phyloP scores from a whole-genome alignment of 2,329 filamentous ascomycete species.

The Aspergillus chevalieri region DNA sequence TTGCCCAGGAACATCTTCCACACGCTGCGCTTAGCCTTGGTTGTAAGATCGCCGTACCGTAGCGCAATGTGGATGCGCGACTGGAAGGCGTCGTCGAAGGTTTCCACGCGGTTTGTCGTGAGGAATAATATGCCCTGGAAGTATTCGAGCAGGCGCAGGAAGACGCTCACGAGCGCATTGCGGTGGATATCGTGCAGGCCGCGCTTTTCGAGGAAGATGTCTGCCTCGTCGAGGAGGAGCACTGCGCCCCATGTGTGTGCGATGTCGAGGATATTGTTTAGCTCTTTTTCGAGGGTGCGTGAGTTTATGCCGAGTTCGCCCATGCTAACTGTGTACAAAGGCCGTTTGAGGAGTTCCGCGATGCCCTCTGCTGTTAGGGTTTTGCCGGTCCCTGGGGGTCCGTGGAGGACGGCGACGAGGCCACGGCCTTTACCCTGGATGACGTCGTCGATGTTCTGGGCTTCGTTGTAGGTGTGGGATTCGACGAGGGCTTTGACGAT shows the following conservation, averaged over 20 bases:
- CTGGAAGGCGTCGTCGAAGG: constrained; percentile 87
- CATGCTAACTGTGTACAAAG: constrained; percentile 75
- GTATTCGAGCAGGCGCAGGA: constrained; percentile 80
- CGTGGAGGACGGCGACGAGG: constrained; percentile 74
- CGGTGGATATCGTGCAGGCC: constrained; percentile 78
- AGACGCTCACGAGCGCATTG: constrained; percentile 80
- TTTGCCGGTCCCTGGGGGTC: constrained; percentile 81
- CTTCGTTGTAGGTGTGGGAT: constrained; percentile 74
- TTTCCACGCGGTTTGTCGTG: constrained; percentile 79
- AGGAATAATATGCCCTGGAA: constrained; percentile 88
- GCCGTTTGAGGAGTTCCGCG: constrained; percentile 72
- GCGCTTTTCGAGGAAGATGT: constrained; percentile 77
- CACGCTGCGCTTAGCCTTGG: constrained; percentile 67
- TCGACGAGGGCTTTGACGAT: constrained; percentile 77
- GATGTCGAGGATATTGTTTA: constrained; percentile 79
- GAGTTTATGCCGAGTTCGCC: constrained; percentile 78
- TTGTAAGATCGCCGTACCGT: constrained; percentile 67
- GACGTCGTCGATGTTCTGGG: constrained; percentile 75
- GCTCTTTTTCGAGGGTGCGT: constrained; percentile 63
- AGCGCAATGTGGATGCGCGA: constrained; percentile 80
- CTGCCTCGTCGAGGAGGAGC: constrained; percentile 76
- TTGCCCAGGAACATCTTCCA: constrained; percentile 79
- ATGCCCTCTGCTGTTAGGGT: constrained; percentile 84
- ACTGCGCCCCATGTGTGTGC: constrained; percentile 83
- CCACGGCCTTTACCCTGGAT: constrained; percentile 82